Evolutionary conservation across 306 rosid species (phyloP).

Genomic region (Cucurbita moschata): DNA sequence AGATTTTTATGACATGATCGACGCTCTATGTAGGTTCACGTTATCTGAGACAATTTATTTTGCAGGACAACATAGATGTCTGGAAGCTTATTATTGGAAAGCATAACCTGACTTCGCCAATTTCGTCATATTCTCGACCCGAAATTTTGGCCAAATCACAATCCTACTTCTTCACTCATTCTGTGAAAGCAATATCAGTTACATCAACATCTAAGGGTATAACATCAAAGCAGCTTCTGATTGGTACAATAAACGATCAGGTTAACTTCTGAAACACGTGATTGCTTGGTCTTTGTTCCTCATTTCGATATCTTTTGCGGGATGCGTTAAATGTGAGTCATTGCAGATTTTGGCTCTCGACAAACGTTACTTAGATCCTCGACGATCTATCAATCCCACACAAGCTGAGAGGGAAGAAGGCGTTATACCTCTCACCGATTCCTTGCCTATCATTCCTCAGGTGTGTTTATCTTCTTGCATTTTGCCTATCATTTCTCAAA

Average conservation of each 20-base stretch:
- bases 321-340: background rate
- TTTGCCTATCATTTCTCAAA: background rate
- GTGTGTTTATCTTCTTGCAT: slow-evolving; percentile 16
- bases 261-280: slow-evolving; percentile 16
- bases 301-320: background rate
- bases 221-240: slow-evolving; percentile 89
- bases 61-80: slow-evolving; percentile 79
- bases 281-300: background rate
- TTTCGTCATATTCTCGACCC: slow-evolving; percentile 78
- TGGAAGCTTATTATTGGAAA: slow-evolving; percentile 91
- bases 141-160: slow-evolving; percentile 68
- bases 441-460: slow-evolving; percentile 88
- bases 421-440: slow-evolving; percentile 85
- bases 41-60: slow-evolving; percentile 3
- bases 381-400: slow-evolving; percentile 70
- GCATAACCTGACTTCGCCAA: slow-evolving; percentile 88
- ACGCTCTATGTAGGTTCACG: background rate
- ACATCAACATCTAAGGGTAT: slow-evolving; percentile 90
- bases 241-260: slow-evolving; percentile 91
- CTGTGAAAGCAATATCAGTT: slow-evolving; percentile 81
- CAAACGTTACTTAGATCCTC: slow-evolving; percentile 81
- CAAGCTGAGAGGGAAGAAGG: slow-evolving; percentile 94
- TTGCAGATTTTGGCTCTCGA: slow-evolving; percentile 87
- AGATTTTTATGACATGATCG: slow-evolving; percentile 1
- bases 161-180: slow-evolving; percentile 78